A percentile compares a stretch with the other conserved stretches of the same genome.
phyloP scores from a whole-genome alignment of 2,329 filamentous ascomycete genomes.

The Ophiostoma triangulosporum region DNA sequence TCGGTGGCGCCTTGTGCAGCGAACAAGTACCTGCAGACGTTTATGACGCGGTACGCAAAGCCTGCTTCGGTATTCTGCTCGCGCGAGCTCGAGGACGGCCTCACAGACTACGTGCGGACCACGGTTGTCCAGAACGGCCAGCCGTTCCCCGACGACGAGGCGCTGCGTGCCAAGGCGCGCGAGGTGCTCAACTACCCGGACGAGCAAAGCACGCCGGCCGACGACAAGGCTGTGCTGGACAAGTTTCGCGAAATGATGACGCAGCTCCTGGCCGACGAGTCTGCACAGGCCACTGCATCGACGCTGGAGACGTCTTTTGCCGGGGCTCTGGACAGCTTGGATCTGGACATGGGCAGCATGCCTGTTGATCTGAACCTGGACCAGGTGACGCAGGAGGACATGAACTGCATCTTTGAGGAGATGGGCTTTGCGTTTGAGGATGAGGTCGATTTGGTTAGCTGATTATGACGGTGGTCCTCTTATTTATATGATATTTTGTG shows the following conservation, averaged over 20 bases:
- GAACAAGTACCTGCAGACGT: constrained; percentile 33
- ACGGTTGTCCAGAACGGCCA: constrained; percentile 20
- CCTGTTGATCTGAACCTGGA: constrained; percentile 20
- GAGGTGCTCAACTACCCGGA: constrained; percentile 29
- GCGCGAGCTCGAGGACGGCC: constrained; percentile 41
- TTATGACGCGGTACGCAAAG: constrained; percentile 30
- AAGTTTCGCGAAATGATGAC: constrained; percentile 39
- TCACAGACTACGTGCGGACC: constrained; percentile 33
- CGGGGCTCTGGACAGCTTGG: background rate
- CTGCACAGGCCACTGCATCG: background rate
- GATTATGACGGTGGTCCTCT: background rate
- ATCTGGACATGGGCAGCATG: constrained; percentile 14
- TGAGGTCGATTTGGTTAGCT: constrained; percentile 12
- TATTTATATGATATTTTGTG: background rate
- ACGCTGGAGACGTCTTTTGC: background rate
- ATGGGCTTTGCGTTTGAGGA: constrained; percentile 29
- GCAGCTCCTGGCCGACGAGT: constrained; percentile 16
- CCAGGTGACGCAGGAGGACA: constrained; percentile 20
- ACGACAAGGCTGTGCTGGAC: constrained; percentile 36
- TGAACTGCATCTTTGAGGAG: constrained; percentile 28
- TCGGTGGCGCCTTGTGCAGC: constrained; percentile 28
- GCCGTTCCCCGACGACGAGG: constrained; percentile 34
- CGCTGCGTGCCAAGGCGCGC: constrained; percentile 32
- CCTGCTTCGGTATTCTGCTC: constrained; percentile 43
- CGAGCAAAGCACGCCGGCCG: constrained; percentile 35